Evolutionary conservation across 345 rosid genomes (phyloP).

Genomic region (Euphorbia tirucalli): DNA sequence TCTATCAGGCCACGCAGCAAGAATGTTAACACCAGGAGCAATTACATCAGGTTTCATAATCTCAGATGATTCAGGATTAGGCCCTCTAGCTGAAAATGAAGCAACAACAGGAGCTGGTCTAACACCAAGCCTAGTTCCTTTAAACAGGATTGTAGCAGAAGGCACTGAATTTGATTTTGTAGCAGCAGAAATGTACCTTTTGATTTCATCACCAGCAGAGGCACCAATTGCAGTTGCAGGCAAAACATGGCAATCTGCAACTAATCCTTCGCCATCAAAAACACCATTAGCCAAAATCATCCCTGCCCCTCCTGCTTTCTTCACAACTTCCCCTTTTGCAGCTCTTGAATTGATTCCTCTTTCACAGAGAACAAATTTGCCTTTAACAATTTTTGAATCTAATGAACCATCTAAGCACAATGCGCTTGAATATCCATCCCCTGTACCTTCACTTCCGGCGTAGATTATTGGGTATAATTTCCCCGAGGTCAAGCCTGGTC

Average conservation of each 20-base stretch:
- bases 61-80: constrained; percentile 32
- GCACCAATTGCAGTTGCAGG: constrained; percentile 35
- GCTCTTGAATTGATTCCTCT: constrained; percentile 36
- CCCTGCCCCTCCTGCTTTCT: constrained; percentile 31
- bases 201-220: constrained; percentile 25
- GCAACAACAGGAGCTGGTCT: constrained; percentile 34
- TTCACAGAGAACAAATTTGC: constrained; percentile 29
- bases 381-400: constrained; percentile 26
- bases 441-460: constrained; percentile 21
- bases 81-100: constrained; percentile 35
- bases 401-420: constrained; percentile 31
- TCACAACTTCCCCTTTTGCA: constrained; percentile 33
- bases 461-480: constrained; percentile 26
- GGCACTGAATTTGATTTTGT: constrained; percentile 23
- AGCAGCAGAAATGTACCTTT: constrained; percentile 24
- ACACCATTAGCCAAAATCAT: constrained; percentile 36
- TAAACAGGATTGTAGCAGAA: constrained; percentile 25
- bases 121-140: constrained; percentile 26
- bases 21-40: constrained; percentile 38
- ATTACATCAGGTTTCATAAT: constrained; percentile 34
- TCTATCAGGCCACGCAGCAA: constrained; percentile 37
- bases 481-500: constrained; percentile 24
- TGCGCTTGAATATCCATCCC: constrained; percentile 32
- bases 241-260: constrained; percentile 35
- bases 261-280: constrained; percentile 36